A percentile compares a stretch with the other conserved stretches of the same genome.
These are phyloP conservation scores for Aspergillus niger DNA, from an alignment of 2,329 filamentous ascomycete genomes.

Conservation along the genomic window DNA sequence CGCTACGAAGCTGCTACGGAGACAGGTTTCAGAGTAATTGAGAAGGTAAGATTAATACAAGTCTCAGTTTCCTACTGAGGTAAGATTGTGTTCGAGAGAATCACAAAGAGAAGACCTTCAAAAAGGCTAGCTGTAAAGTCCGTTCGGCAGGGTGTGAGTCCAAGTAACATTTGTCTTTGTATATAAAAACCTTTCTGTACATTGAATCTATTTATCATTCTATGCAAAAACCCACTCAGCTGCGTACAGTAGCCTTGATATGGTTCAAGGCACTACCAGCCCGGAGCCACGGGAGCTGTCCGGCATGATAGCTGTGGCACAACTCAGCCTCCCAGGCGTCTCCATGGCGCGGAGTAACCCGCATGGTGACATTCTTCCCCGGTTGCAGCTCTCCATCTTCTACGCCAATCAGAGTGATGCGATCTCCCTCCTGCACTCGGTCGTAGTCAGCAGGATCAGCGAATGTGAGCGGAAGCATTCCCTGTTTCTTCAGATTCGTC, in stretches of 20 bases:
- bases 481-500: constrained; percentile 99
- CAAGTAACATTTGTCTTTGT: no score
- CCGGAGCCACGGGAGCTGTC: constrained; percentile 37
- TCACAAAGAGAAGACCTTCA: no score
- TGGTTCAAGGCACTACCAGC: constrained; percentile 41
- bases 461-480: constrained; percentile 96
- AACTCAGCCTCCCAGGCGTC: constrained; percentile 31
- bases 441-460: constrained; percentile 89
- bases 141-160: no score
- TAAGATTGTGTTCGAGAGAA: no score
- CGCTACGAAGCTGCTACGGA: no score
- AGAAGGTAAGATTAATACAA: no score
- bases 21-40: no score
- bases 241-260: constrained; percentile 25
- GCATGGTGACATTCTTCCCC: constrained; percentile 33
- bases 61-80: no score
- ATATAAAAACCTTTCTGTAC: no score
- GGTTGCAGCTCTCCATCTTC: constrained; percentile 29
- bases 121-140: no score
- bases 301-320: constrained; percentile 37
- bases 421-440: constrained; percentile 22
- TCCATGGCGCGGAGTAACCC: constrained; percentile 28
- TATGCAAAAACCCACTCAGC: neutral
- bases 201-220: no score
- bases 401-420: constrained; percentile 23